These are phyloP conservation scores for Ananas comosus DNA, from an alignment of 176 grass and related monocot genomes.

Conservation along the genomic window DNA sequence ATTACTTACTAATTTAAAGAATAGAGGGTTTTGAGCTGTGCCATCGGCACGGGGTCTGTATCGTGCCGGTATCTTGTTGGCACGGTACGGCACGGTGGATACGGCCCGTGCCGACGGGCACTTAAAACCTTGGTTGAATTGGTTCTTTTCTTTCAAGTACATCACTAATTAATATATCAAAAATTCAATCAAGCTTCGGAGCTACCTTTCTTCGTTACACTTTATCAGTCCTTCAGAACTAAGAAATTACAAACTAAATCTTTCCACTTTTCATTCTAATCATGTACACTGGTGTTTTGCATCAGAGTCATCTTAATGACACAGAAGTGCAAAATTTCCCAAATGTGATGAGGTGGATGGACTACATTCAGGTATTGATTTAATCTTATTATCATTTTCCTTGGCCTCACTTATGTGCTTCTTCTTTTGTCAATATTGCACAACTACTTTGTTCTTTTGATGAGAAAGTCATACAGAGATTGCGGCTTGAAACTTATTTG, in stretches of 20 bases:
- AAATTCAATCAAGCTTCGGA: too few relatives aligned
- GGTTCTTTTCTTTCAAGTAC: too few relatives aligned
- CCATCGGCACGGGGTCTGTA: too few relatives aligned
- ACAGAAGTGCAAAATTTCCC: slow-evolving; percentile 45
- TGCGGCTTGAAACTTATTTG: not conserved
- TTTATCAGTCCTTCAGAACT: too few relatives aligned
- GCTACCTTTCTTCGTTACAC: too few relatives aligned
- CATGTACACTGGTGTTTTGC: slow-evolving; percentile 23
- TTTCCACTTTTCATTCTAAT: not conserved
- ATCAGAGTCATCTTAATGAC: slow-evolving; percentile 41
- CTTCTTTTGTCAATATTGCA: slow-evolving; percentile 14
- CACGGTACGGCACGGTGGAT: too few relatives aligned
- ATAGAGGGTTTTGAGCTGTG: too few relatives aligned
- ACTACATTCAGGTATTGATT: slow-evolving; percentile 76
- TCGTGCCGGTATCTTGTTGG: too few relatives aligned
- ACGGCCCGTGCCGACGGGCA: too few relatives aligned
- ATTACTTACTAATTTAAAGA: too few relatives aligned
- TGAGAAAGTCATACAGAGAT: slow-evolving; percentile 1
- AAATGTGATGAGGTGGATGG: slow-evolving; percentile 78
- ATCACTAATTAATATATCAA: too few relatives aligned
- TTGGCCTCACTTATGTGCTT: slow-evolving; percentile 2
- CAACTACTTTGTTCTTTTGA: not conserved
- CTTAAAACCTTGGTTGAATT: too few relatives aligned
- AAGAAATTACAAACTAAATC: not conserved
- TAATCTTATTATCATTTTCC: slow-evolving; percentile 4